Base-by-base conservation (phyloP, 805 yeast genomes). In the Starmerella apicola region DNA sequence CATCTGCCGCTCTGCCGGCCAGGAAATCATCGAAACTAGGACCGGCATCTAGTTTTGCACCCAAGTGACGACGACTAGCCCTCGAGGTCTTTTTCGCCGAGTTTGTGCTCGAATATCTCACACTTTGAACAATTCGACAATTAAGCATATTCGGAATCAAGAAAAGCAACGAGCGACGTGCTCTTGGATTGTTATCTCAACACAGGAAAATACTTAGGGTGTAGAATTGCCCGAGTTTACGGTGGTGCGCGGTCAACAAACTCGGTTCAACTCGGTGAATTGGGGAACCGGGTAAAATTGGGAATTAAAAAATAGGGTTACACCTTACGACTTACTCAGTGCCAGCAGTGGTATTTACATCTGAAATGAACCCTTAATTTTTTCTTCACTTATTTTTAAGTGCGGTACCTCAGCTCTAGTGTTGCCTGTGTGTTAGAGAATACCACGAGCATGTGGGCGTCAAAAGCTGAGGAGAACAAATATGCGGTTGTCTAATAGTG, bases 1-100 rank as follows among this genome's bases (percentile, higher is more conserved):
- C 53, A 31, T 73, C 71, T 2, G 81, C 72, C 1, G 95, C 96
- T 43, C 76, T 74, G 3, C 95, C 95, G 42, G 70, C 67, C 18
- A 91, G 63, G 53, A 91, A 91, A 60, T 91, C 98, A 39, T 80
- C 95, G 57, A 91, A 91, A 0, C 88, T 76, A 1, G 98, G 98
- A 1, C 98, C 98, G 43, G 71, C 68, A 52, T 76, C 81, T 41
- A 86, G 63, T 39, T 69, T 63, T 52, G 82, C 86, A 3, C 81
- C 65, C 6, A 34, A 37, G 8, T 20, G 17, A 4, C 39, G 32
- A 10, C 47, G 43, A n/a, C 29, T 17, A 13, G 31, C 16, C 12
- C 38, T 18, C 25, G 39, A 17, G n/a, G 44, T 9, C 30, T 29
- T n/a, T n/a, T 38, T 26, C 20, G 32, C 24, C 25, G 43, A 24